A percentile compares a stretch with the other conserved stretches of the same genome.
Evolutionary conservation across 202 grass and related monocot species (phyloP).

Genomic region (Setaria viridis): DNA sequence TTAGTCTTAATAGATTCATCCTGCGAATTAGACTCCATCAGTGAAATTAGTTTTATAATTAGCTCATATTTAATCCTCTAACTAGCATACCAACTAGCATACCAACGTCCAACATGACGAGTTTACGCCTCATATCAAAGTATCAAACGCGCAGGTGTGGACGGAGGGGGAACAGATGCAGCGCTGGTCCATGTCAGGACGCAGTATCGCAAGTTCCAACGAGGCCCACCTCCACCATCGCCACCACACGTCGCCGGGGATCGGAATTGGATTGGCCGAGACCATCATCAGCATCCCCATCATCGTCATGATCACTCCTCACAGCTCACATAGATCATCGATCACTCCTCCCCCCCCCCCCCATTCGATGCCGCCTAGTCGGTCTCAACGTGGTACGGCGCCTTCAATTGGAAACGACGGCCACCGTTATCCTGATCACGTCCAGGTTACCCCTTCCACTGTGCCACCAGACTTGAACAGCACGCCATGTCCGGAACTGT

Average conservation of each 20-base stretch:
- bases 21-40: too few relatives aligned
- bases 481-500: slow-evolving; percentile 9
- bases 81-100: too few relatives aligned
- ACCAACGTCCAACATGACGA: too few relatives aligned
- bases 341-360: background rate
- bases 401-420: slow-evolving; percentile 50
- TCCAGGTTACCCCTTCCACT: slow-evolving; percentile 21
- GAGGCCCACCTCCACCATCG: slow-evolving; percentile 37
- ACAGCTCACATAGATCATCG: slow-evolving; percentile 46
- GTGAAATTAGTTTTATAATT: too few relatives aligned
- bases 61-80: too few relatives aligned
- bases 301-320: slow-evolving; percentile 47
- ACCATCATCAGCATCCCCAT: slow-evolving; percentile 27
- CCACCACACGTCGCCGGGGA: background rate
- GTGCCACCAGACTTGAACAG: slow-evolving; percentile 32
- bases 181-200: slow-evolving; percentile 45
- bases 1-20: too few relatives aligned
- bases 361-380: slow-evolving; percentile 48
- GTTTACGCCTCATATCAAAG: too few relatives aligned
- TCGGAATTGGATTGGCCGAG: slow-evolving; percentile 39
- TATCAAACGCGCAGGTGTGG: background rate
- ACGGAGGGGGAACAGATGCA: slow-evolving; percentile 44
- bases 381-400: slow-evolving; percentile 47
- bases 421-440: slow-evolving; percentile 43
- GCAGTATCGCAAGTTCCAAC: slow-evolving; percentile 51